A percentile compares a stretch with the other conserved stretches of the same genome.
These are phyloP conservation scores for Ichthyophthirius multifiliis DNA, from an alignment of 169 alveolate genomes.

Conservation along the genomic window DNA sequence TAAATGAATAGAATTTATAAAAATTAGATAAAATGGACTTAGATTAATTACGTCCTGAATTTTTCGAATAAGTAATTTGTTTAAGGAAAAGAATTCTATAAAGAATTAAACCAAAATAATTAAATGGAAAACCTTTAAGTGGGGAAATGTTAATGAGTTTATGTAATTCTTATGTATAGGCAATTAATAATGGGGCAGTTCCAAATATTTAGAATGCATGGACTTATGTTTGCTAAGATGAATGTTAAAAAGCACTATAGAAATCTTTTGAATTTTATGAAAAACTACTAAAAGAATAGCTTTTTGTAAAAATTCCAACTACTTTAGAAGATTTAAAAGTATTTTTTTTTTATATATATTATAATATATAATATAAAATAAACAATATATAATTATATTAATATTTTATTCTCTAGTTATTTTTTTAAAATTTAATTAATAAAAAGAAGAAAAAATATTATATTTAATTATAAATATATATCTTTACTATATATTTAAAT, in stretches of 20 bases:
- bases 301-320: slow-evolving; percentile 38
- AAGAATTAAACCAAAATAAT: slow-evolving; percentile 56
- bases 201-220: slow-evolving; percentile 86
- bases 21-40: slow-evolving; percentile 67
- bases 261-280: slow-evolving; percentile 56
- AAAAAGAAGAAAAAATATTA: no score
- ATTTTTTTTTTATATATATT: slow-evolving; percentile 36
- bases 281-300: slow-evolving; percentile 41
- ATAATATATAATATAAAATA: slow-evolving; percentile 35
- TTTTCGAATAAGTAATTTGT: slow-evolving; percentile 62
- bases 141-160: slow-evolving; percentile 71
- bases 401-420: slow-evolving; percentile 39
- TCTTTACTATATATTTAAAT: slow-evolving; percentile 25
- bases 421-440: slow-evolving; percentile 37
- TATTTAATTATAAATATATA: no score
- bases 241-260: slow-evolving; percentile 55
- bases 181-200: slow-evolving; percentile 80
- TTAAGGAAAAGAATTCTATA: slow-evolving; percentile 64
- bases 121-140: slow-evolving; percentile 72
- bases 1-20: slow-evolving; percentile 72
- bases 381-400: slow-evolving; percentile 38
- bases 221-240: slow-evolving; percentile 73
- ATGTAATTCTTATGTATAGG: slow-evolving; percentile 55
- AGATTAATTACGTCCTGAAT: slow-evolving; percentile 73
- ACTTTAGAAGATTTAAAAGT: slow-evolving; percentile 60